Conservation (phyloP, 2,329 filamentous ascomycete genomes). For the Trichoderma sp. region DNA sequence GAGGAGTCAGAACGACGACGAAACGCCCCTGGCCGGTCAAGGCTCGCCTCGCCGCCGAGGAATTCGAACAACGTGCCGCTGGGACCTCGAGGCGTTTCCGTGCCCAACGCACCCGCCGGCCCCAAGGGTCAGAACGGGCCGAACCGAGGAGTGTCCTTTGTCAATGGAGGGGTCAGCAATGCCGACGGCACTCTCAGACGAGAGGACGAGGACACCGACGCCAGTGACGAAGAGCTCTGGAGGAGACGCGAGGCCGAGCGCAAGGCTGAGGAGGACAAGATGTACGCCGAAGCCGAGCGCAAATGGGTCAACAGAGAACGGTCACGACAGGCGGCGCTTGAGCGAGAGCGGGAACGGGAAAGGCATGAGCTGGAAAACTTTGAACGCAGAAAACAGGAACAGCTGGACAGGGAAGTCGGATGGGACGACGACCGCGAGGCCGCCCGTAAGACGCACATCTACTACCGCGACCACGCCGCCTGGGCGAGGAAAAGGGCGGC, state of each 20-base stretch:
- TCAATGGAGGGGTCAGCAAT: constrained; percentile 74
- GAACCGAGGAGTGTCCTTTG: constrained; percentile 69
- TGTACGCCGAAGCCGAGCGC: constrained; percentile 81
- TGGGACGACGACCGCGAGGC: constrained; percentile 91
- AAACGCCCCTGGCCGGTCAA: constrained; percentile 64
- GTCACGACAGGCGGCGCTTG: constrained; percentile 78
- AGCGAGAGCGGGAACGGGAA: constrained; percentile 81
- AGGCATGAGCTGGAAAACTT: constrained; percentile 70
- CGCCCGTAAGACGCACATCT: constrained; percentile 70
- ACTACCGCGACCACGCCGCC: constrained; percentile 81
- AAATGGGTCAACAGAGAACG: constrained; percentile 90
- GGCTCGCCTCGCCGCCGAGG: constrained; percentile 71
- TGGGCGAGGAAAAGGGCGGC: constrained; percentile 82
- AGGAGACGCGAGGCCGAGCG: constrained; percentile 70
- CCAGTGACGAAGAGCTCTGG: constrained; percentile 84
- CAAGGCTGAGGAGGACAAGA: constrained; percentile 74
- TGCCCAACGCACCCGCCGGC: constrained; percentile 73
- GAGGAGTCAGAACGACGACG: constrained; percentile 81
- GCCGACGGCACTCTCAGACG: constrained; percentile 58
- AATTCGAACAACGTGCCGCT: constrained; percentile 60
- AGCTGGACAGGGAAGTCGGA: constrained; percentile 64
- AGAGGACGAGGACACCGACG: constrained; percentile 85
- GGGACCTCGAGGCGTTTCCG: constrained; percentile 47
- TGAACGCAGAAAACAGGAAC: constrained; percentile 68
- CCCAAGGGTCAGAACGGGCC: constrained; percentile 66